Evolutionary conservation across 2,329 filamentous ascomycete species (phyloP).

Genomic region (Phialophora chinensis): DNA sequence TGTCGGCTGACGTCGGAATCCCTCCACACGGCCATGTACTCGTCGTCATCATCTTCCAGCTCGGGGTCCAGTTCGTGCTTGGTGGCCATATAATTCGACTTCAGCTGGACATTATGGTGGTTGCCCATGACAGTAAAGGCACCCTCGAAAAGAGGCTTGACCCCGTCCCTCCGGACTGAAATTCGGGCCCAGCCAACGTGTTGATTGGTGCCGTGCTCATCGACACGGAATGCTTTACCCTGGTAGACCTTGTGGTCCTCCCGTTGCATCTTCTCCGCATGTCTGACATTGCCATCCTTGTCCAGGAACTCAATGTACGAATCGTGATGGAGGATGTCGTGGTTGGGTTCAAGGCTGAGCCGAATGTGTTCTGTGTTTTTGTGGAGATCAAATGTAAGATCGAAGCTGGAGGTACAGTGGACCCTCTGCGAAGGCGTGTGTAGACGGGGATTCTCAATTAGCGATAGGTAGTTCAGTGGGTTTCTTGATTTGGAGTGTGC

Average conservation of each 20-base stretch:
- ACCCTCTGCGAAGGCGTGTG: slow-evolving; percentile 79
- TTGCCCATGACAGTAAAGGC: slow-evolving; percentile 81
- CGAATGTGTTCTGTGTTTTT: slow-evolving; percentile 72
- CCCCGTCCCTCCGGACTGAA: slow-evolving; percentile 76
- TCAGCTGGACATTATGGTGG: slow-evolving; percentile 84
- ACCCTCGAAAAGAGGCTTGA: slow-evolving; percentile 83
- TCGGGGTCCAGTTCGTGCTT: slow-evolving; percentile 74
- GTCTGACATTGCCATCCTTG: slow-evolving; percentile 70
- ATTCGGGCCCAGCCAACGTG: slow-evolving; percentile 87
- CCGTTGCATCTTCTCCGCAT: slow-evolving; percentile 73
- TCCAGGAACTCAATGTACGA: slow-evolving; percentile 75
- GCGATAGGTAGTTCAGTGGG: slow-evolving; percentile 74
- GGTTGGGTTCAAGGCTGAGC: slow-evolving; percentile 83
- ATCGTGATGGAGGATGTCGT: slow-evolving; percentile 81
- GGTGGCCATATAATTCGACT: slow-evolving; percentile 74
- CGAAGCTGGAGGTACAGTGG: slow-evolving; percentile 80
- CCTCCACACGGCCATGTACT: slow-evolving; percentile 88
- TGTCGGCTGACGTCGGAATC: slow-evolving; percentile 78
- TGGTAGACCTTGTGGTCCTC: slow-evolving; percentile 81
- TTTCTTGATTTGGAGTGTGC: slow-evolving; percentile 76
- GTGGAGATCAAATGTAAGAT: slow-evolving; percentile 79
- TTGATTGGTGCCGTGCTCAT: slow-evolving; percentile 71
- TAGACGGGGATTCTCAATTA: slow-evolving; percentile 76
- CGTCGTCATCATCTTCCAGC: slow-evolving; percentile 61
- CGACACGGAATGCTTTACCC: slow-evolving; percentile 74